Conservation (phyloP, 148 eudicot species). For the Chenopodium album region DNA sequence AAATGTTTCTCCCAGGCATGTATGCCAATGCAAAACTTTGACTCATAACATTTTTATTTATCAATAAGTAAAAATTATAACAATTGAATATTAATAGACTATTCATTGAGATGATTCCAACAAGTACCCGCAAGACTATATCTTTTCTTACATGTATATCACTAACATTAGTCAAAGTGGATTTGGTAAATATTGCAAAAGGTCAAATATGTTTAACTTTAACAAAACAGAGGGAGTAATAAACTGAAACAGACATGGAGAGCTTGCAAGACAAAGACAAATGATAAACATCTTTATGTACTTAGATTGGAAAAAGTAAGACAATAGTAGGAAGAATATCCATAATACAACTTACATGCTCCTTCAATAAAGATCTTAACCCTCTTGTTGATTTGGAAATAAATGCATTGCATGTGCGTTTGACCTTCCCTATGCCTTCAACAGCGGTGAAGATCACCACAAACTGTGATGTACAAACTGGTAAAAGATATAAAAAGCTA, state of each 20-base stretch:
- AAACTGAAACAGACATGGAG: background rate
- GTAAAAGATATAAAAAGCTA: constrained; percentile 11
- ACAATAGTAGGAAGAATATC: background rate
- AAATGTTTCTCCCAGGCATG: no score
- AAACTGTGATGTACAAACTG: constrained; percentile 85
- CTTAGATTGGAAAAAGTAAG: background rate
- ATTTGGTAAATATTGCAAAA: no score
- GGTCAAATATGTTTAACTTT: no score
- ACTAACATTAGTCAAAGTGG: no score
- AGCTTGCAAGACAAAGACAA: background rate
- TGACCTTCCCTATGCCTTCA: constrained; percentile 44
- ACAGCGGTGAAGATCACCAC: constrained; percentile 74
- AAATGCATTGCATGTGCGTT: constrained; percentile 66
- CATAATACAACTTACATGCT: constrained; percentile 63
- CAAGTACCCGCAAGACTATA: no score
- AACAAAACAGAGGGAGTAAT: background rate
- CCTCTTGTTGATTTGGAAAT: constrained; percentile 88
- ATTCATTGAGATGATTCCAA: no score
- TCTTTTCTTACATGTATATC: no score
- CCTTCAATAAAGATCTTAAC: constrained; percentile 76
- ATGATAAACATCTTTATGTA: background rate
- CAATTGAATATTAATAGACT: no score
- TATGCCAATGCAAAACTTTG: no score
- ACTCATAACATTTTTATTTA: no score
- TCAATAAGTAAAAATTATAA: no score